Evolutionary conservation across 352 stramenopile genomes (phyloP).

Genomic region (Globisporangium sylvaticum): DNA sequence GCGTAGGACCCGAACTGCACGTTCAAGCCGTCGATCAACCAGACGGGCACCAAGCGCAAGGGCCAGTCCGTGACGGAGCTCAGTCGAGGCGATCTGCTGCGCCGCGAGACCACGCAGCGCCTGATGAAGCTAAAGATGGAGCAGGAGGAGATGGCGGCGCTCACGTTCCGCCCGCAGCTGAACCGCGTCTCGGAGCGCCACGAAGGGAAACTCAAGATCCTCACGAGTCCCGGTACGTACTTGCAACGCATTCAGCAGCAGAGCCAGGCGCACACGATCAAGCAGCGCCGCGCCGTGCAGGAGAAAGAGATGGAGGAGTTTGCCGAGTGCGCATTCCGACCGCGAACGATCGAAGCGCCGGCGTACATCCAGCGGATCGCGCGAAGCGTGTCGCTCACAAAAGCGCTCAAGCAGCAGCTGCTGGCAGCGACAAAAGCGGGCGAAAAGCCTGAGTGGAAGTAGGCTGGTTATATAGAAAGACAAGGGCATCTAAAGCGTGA

Average conservation of each 20-base stretch:
- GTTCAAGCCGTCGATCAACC: conserved; percentile 82
- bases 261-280: conserved; percentile 62
- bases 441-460: conserved; percentile 73
- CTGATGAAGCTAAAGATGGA: conserved; percentile 88
- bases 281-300: conserved; percentile 67
- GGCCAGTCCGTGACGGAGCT: conserved; percentile 74
- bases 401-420: conserved; percentile 58
- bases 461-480: conserved; percentile 6
- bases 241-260: conserved; percentile 80
- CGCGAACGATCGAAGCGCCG: conserved; percentile 75
- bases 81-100: conserved; percentile 70
- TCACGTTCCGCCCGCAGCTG: conserved; percentile 78
- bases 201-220: conserved; percentile 77
- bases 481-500: not conserved
- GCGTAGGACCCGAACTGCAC: conserved; percentile 76
- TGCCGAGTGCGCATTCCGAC: conserved; percentile 82
- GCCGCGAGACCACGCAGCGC: conserved; percentile 68
- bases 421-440: conserved; percentile 30
- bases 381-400: conserved; percentile 65
- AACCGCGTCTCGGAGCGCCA: conserved; percentile 60
- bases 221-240: conserved; percentile 77
- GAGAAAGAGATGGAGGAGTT: conserved; percentile 84
- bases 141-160: conserved; percentile 76
- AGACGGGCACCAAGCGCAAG: conserved; percentile 55
- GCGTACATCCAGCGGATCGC: conserved; percentile 85